Conservation (phyloP, 805 yeast species). For the Saccharomyces paradoxus region DNA sequence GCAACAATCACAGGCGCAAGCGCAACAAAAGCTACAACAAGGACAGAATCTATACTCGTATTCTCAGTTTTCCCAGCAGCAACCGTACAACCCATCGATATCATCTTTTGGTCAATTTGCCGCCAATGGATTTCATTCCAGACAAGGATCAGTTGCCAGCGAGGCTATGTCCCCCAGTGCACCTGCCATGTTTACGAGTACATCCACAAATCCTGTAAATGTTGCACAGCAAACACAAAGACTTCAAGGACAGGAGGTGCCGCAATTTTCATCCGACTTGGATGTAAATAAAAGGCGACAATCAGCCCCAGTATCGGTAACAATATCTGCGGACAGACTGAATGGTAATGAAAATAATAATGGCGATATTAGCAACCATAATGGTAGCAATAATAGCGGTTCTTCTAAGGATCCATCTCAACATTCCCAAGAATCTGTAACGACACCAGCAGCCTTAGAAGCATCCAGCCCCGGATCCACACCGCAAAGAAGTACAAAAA, state of each 20-base stretch:
- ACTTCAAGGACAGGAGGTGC: background rate
- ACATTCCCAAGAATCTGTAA: background rate
- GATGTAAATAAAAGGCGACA: background rate
- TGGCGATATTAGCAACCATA: background rate
- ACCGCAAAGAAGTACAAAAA: constrained; percentile 1
- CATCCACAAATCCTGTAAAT: constrained; percentile 3
- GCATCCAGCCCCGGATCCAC: background rate
- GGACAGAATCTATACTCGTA: constrained; percentile 14
- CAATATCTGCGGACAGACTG: background rate
- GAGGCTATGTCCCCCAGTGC: constrained; percentile 28
- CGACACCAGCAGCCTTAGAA: background rate
- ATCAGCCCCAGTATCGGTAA: background rate
- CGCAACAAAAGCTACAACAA: constrained; percentile 1
- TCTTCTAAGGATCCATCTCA: background rate
- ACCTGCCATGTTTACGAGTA: constrained; percentile 7
- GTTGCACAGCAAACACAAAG: background rate
- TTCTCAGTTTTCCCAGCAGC: constrained; percentile 23
- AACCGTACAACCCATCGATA: constrained; percentile 7
- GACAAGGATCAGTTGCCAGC: constrained; percentile 25
- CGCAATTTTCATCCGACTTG: background rate
- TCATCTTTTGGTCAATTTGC: constrained; percentile 21
- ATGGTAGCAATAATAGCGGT: background rate
- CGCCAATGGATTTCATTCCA: constrained; percentile 22
- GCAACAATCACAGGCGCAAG: constrained; percentile 2
- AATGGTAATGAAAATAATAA: background rate